phyloP scores from a whole-genome alignment of 371 early-diverging fungal species.

The Rhizopus delemar region DNA sequence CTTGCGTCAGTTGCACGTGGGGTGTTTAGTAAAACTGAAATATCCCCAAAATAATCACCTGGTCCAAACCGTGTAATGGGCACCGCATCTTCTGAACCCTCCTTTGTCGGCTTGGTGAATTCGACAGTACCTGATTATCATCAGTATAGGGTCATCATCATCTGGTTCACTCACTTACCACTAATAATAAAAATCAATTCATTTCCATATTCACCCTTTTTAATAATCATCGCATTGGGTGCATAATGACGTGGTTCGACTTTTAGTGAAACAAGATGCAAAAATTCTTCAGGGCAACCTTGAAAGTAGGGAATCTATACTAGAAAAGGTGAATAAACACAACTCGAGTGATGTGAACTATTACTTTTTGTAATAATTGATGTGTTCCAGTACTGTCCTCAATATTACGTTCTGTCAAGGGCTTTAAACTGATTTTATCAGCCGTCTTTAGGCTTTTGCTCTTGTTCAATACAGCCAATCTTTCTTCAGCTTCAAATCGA shows the following conservation, averaged over 20 bases:
- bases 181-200: constrained; percentile 82
- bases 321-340: not conserved
- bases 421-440: constrained; percentile 17
- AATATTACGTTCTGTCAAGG: constrained; percentile 25
- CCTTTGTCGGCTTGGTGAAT: constrained; percentile 13
- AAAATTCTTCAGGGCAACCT: constrained; percentile 52
- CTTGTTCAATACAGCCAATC: constrained; percentile 46
- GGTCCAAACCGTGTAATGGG: constrained; percentile 37
- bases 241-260: constrained; percentile 55
- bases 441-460: constrained; percentile 17
- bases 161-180: constrained; percentile 47
- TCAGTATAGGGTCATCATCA: not conserved
- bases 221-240: constrained; percentile 49
- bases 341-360: not conserved
- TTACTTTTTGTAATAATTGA: constrained; percentile 39
- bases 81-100: constrained; percentile 3
- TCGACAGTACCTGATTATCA: constrained; percentile 36
- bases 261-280: constrained; percentile 53
- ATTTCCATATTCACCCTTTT: constrained; percentile 72
- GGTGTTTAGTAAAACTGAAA: constrained; percentile 77
- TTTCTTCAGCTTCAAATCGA: constrained; percentile 58
- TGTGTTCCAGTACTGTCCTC: constrained; percentile 31
- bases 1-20: constrained; percentile 78
- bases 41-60: constrained; percentile 77
- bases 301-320: constrained; percentile 55